Base-by-base conservation (phyloP, 116 monocot genomes). In the Thalassia testudinum region DNA sequence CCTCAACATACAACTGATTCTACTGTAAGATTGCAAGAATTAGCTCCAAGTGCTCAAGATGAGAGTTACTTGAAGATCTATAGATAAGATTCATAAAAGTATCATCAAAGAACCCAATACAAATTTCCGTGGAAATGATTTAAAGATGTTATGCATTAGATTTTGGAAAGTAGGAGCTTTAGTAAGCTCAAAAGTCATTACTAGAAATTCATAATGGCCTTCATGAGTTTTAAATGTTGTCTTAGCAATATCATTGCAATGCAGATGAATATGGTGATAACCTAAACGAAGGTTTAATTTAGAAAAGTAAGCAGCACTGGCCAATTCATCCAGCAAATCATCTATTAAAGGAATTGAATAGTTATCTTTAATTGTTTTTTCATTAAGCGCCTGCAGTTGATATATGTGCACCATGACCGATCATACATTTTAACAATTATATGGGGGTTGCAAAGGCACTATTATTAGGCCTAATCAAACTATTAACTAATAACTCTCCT, bases 241-340 rank as follows among this genome's bases (percentile, higher is more conserved):
- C 21, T 22, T 22, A 50, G 12, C 3, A 1, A 50, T 14, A 50
- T 50, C 50, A 23, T 22, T 14, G 1, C 22, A 7, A 24, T 23
- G 10, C 37, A 59, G 20, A 1, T 24, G 21, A 1, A 59, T 47
- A 7, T 59, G 59, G 25, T 59, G 24, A 43, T 59, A 59, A 5
- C 59, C 44, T 16, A 43, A 43, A n/a, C 44, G 22, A 1, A 59
- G 45, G 26, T 59, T 43, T 13, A 52, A 25, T 24, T 62, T 62
- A 6, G 50, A 22, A 28, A 62, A 62, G 20, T 29, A 12, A 1
- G 3, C 26, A 17, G 20, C 6, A 11, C 50, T 50, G 15, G 21
- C n/a, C 20, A 51, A 52, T 37, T 62, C 51, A 50, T 62, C 62
- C 5, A 62, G 15, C 1, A 50, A 15, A n/a, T 62, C 62, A 62